phyloP scores from a whole-genome alignment of 371 early-diverging fungal genomes.

The Actinomortierella wolfii region DNA sequence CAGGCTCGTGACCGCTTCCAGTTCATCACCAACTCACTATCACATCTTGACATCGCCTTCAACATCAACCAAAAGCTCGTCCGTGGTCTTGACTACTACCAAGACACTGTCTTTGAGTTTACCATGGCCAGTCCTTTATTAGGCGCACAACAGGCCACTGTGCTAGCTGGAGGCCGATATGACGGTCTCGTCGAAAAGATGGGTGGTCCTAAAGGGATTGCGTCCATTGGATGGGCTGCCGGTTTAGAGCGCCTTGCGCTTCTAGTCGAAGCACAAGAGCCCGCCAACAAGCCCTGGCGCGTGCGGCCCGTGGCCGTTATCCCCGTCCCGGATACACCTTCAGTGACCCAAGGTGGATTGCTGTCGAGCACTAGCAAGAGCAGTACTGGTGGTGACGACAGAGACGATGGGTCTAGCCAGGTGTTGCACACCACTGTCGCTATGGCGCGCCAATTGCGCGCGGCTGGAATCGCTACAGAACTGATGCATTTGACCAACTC shows the following conservation, averaged over 20 bases:
- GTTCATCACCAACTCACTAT: constrained; percentile 45
- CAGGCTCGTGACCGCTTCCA: constrained; percentile 48
- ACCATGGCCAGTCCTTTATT: constrained; percentile 43
- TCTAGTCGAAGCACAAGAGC: constrained; percentile 21
- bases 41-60: constrained; percentile 50
- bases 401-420: too few relatives aligned
- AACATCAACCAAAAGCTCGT: constrained; percentile 56
- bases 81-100: constrained; percentile 70
- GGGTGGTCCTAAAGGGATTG: constrained; percentile 49
- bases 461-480: constrained; percentile 21
- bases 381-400: too few relatives aligned
- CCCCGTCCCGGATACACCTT: constrained; percentile 23
- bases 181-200: constrained; percentile 56
- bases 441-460: constrained; percentile 21
- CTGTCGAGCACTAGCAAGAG: constrained; percentile 13
- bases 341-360: neutral
- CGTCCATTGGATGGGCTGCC: constrained; percentile 63
- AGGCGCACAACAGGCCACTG: constrained; percentile 62
- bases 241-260: constrained; percentile 62
- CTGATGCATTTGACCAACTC: constrained; percentile 29
- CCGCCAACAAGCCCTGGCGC: constrained; percentile 5
- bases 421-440: constrained; percentile 2
- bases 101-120: constrained; percentile 69
- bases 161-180: constrained; percentile 71
- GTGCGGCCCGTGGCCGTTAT: constrained; percentile 29